Evolutionary conservation across 2,329 filamentous ascomycete species (phyloP), one percentile per base, ranked within the genome.

Genomic region (Calonectria honghensis): DNA sequence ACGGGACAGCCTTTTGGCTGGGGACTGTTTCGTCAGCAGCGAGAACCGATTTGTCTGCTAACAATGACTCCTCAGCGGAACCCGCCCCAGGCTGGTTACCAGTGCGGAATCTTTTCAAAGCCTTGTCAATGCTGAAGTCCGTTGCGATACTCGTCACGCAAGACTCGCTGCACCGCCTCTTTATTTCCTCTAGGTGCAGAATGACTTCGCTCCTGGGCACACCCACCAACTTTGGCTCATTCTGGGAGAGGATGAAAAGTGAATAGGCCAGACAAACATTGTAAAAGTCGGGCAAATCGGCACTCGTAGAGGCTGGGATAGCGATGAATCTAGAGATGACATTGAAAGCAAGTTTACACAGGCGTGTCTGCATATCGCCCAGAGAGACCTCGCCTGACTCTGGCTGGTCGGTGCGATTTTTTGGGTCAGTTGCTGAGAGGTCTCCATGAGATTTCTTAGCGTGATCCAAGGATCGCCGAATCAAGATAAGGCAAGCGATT

Each of bases 281-380:
- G 24, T 63, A 63, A 63, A 63, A 63, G 35, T 63, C 57, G 2
- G 57, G 57, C 3, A 63, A 39, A 29, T 63, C 57, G 20, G 37
- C 57, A 31, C 57, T 41, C 0, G 57, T 29, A 41, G 35, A 41
- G 20, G 27, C 24, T 11, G 57, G 37, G 9, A 63, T 63, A 18
- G 37, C 57, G 4, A 10, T 20, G 16, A 63, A 63, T 6, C 35
- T 37, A 20, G 57, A 13, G 16, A 63, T 29, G 24, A 41, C 57
- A 6, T 29, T 14, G 6, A 41, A 18, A 11, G 57, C 35, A 29
- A 41, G 35, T 14, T 41, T 24, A 9, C 16, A 63, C 16, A 63
- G 18, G 27, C 29, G 35, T 18, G 24, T 2, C 24, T 41, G 24
- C 57, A 41, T 41, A 31, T 63, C n/a, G 16, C 27, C 3, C 24